Evolutionary conservation across 768 basidiomycete genomes (phyloP).

Genomic region (Podaxis rugospora): DNA sequence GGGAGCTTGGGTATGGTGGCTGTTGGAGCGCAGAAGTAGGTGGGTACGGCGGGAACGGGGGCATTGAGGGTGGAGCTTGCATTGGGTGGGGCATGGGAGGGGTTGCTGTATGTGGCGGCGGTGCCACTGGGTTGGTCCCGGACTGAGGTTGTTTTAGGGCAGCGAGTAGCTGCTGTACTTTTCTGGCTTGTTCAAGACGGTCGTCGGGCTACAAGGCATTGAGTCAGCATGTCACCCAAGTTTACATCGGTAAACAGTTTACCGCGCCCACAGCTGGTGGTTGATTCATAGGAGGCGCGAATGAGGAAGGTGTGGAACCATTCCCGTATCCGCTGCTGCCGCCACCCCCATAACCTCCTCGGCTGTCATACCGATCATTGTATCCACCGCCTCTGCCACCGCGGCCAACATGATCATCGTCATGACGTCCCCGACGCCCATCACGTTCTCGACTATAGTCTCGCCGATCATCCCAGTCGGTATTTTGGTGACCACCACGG

Average conservation of each 20-base stretch:
- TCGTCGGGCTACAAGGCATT: conserved; percentile 54
- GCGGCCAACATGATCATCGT: conserved; percentile 30
- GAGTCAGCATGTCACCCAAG: background rate
- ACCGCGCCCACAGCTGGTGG: conserved; percentile 21
- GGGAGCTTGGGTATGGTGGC: conserved; percentile 26
- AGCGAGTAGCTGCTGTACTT: conserved; percentile 81
- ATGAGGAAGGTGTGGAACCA: conserved; percentile 13
- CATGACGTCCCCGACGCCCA: conserved; percentile 33
- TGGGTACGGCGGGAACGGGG: conserved; percentile 43
- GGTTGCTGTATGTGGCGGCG: conserved; percentile 29
- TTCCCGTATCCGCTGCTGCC: conserved; percentile 26
- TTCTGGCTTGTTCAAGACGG: conserved; percentile 82
- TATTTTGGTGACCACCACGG: conserved; percentile 24
- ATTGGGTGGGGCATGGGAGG: conserved; percentile 35
- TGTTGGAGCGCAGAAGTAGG: conserved; percentile 21
- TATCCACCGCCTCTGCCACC: conserved; percentile 35
- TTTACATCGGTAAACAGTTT: conserved; percentile 5
- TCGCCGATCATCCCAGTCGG: conserved; percentile 34
- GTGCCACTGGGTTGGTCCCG: conserved; percentile 29
- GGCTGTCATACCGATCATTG: conserved; percentile 40
- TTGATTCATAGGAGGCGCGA: conserved; percentile 27
- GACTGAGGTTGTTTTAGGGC: conserved; percentile 70
- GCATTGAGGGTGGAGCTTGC: conserved; percentile 27
- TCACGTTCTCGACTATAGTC: conserved; percentile 45
- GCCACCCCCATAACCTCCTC: conserved; percentile 30